Evolutionary conservation across 148 eudicot species (phyloP), one percentile per base, ranked within the genome.

Genomic region (Silene uniflora): DNA sequence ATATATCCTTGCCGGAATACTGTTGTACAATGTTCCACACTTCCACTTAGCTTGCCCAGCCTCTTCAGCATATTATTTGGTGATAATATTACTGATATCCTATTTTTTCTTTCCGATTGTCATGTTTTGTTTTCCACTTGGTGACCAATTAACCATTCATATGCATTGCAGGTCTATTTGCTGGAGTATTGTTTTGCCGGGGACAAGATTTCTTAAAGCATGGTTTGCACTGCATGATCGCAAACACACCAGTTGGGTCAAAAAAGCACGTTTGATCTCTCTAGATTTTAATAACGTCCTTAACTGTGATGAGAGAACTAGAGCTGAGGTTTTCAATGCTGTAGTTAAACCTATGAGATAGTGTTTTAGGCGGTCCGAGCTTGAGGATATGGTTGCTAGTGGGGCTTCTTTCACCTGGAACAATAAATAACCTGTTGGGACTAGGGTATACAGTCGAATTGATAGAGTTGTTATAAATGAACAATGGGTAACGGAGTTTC

Each of bases 31-130:
- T n/a, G n/a, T n/a, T n/a, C n/a, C n/a, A n/a, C n/a, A n/a, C n/a
- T 90, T 80, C 94, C 93, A 13, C 75, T 88, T 42, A 91, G 89
- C 72, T 19, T 86, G 44, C 84, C 89, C 79, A 90, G 87, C 81
- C 83, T 86, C 77, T 82, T 80, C 89, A 91, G 94, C 85, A 88
- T 91, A 69, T 86, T 91, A 66, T 91, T 91, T 76, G 94, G 94
- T 90, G 80, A 84, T 83, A n/a, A 59, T 67, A 25, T 21, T 16
- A 55, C 5, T 54, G 21, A 56, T 32, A 24, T 4, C n/a, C 27
- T 71, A 7, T 73, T 25, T 17, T 10, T 32, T 11, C 7, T 52
- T 52, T 14, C 56, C 10, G 56, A 52, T 19, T n/a, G 10, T 27
- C 12, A 72, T 69, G 29, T 47, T 0, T 19, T 1, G n/a, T 27